A percentile compares a stretch with the other conserved stretches of the same genome.
These are phyloP conservation scores for Penicillium sp. DNA, from an alignment of 2,329 filamentous ascomycete genomes.

Conservation along the genomic window DNA sequence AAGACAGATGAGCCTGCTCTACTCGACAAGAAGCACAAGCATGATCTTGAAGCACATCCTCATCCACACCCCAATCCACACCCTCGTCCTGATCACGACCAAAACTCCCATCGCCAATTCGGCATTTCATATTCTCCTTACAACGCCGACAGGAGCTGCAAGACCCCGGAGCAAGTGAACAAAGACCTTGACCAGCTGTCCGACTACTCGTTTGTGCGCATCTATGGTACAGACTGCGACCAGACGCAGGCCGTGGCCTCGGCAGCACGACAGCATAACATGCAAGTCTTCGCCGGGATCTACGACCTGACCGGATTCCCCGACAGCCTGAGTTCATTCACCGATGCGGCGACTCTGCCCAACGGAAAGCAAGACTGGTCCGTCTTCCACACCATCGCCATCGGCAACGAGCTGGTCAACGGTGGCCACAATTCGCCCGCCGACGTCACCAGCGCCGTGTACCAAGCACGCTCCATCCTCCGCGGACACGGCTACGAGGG, in stretches of 20 bases:
- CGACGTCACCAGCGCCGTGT: constrained; percentile 58
- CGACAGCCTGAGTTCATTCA: constrained; percentile 60
- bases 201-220: constrained; percentile 63
- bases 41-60: constrained; percentile 34
- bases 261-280: constrained; percentile 61
- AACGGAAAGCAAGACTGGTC: constrained; percentile 57
- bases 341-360: constrained; percentile 53
- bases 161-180: constrained; percentile 60
- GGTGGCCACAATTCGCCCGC: constrained; percentile 53
- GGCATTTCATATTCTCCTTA: constrained; percentile 62
- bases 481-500: constrained; percentile 65
- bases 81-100: constrained; percentile 4
- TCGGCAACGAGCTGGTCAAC: constrained; percentile 81
- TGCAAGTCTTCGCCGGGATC: constrained; percentile 73
- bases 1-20: not conserved
- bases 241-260: constrained; percentile 63
- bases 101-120: constrained; percentile 22
- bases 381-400: constrained; percentile 65
- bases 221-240: constrained; percentile 78
- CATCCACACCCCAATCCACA: constrained; percentile 26
- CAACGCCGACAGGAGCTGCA: constrained; percentile 60
- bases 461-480: constrained; percentile 57
- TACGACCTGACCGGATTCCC: constrained; percentile 60
- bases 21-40: constrained; percentile 33
- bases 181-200: constrained; percentile 61